phyloP scores from a whole-genome alignment of 441 rosid genomes.

The Jatropha podagrica region DNA sequence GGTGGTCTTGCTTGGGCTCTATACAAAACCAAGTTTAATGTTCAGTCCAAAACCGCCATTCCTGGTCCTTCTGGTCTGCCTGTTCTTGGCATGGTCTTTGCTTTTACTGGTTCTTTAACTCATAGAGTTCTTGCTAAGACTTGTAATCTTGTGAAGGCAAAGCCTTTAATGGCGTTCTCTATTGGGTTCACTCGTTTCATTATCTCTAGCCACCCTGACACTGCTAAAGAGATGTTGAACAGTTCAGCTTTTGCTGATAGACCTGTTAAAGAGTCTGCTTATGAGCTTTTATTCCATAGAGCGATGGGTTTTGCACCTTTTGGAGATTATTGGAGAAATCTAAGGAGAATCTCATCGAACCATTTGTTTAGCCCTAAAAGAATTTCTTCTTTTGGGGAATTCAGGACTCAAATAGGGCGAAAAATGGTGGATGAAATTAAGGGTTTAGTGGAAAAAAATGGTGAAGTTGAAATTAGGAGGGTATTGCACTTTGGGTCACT shows the following conservation, averaged over 20 bases:
- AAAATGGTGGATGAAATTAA: conserved; percentile 49
- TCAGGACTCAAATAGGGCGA: conserved; percentile 43
- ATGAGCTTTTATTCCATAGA: conserved; percentile 68
- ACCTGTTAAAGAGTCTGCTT: conserved; percentile 79
- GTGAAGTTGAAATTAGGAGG: conserved; percentile 40
- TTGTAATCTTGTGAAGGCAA: conserved; percentile 35
- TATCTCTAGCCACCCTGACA: conserved; percentile 62
- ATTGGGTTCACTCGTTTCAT: conserved; percentile 67
- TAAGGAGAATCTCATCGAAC: conserved; percentile 65
- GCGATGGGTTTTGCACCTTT: conserved; percentile 88
- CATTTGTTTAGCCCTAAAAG: conserved; percentile 72
- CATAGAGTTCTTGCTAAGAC: conserved; percentile 50
- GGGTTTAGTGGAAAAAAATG: conserved; percentile 29
- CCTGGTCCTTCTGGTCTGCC: conserved; percentile 73
- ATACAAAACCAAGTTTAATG: conserved; percentile 34
- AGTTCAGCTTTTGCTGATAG: conserved; percentile 74
- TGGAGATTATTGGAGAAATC: conserved; percentile 77
- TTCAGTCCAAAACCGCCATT: conserved; percentile 33
- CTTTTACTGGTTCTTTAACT: conserved; percentile 48
- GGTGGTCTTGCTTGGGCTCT: conserved; percentile 83
- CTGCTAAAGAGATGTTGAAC: conserved; percentile 60
- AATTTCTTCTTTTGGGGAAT: conserved; percentile 44
- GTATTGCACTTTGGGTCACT: conserved; percentile 70
- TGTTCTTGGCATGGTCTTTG: conserved; percentile 41
- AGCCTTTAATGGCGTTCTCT: conserved; percentile 68